A percentile compares a stretch with the other conserved stretches of the same genome.
Conservation (phyloP, 1,139 yeast species). For the Kodamaea sp. region DNA sequence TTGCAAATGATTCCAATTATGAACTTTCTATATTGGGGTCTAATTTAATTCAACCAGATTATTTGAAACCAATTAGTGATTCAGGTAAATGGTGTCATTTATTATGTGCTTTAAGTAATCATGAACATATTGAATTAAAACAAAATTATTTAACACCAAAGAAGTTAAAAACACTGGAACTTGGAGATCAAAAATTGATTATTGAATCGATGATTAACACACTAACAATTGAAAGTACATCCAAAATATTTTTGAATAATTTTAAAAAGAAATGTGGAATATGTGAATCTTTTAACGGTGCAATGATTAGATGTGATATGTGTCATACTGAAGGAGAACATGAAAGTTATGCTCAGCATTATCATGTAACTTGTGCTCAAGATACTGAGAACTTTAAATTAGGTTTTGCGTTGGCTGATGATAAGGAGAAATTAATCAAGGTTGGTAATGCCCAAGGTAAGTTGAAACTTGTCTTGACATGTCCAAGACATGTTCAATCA, state of each 20-base stretch:
- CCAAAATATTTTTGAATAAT: constrained; percentile 26
- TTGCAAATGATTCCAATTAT: constrained; percentile 47
- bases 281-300: constrained; percentile 29
- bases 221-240: constrained; percentile 28
- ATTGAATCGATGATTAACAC: constrained; percentile 19
- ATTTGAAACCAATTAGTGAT: constrained; percentile 63
- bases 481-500: constrained; percentile 35
- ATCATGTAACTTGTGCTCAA: constrained; percentile 71
- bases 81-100: constrained; percentile 79
- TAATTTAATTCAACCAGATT: constrained; percentile 51
- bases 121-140: constrained; percentile 22
- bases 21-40: constrained; percentile 44
- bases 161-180: constrained; percentile 14
- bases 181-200: constrained; percentile 37
- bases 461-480: constrained; percentile 40
- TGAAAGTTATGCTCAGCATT: constrained; percentile 9
- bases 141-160: neutral
- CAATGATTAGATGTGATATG: constrained; percentile 28
- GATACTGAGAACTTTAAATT: constrained; percentile 40
- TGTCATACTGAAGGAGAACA: constrained; percentile 16
- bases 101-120: constrained; percentile 61
- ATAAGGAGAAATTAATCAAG: constrained; percentile 21
- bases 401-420: constrained; percentile 41
- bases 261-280: constrained; percentile 24
- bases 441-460: constrained; percentile 35